These are phyloP conservation scores for Udeniomyces megalosporus DNA, from an alignment of 768 basidiomycete species.

Conservation along the genomic window DNA sequence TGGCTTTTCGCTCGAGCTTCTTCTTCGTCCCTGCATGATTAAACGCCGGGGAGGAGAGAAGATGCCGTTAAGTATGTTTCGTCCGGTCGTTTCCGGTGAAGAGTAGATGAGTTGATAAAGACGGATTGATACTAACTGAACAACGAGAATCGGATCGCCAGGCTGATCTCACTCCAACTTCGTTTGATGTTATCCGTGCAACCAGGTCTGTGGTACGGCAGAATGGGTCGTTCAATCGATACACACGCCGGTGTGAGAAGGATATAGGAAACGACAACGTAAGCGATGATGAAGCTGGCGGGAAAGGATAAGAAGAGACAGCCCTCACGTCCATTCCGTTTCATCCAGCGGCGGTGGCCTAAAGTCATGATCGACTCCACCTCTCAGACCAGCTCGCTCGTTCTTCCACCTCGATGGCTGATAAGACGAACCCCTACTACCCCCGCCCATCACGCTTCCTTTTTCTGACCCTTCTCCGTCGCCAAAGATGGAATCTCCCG, in stretches of 20 bases:
- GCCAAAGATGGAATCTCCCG: neutral
- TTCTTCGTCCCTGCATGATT: slow-evolving; percentile 4
- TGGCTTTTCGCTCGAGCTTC: slow-evolving; percentile 10
- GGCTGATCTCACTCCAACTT: slow-evolving; percentile 2
- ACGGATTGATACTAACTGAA: neutral
- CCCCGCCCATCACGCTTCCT: neutral
- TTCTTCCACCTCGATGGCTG: slow-evolving; percentile 14
- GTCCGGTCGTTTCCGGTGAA: too few species aligned
- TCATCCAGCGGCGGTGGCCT: slow-evolving; percentile 7
- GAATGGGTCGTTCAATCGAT: too few species aligned
- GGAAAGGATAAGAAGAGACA: neutral
- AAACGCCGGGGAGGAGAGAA: neutral
- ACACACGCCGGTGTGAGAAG: too few species aligned
- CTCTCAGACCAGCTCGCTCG: slow-evolving; percentile 7
- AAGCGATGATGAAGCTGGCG: neutral
- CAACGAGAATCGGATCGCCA: neutral
- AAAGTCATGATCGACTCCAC: slow-evolving; percentile 9
- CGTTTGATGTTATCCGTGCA: slow-evolving; percentile 12
- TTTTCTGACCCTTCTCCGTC: neutral
- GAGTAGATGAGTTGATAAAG: neutral
- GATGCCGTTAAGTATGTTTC: too few species aligned
- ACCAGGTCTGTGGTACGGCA: neutral
- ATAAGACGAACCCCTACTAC: neutral
- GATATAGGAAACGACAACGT: too few species aligned
- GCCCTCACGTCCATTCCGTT: slow-evolving; percentile 9